phyloP scores from a whole-genome alignment of 2,329 filamentous ascomycete genomes.

The Verruconis gallopava region DNA sequence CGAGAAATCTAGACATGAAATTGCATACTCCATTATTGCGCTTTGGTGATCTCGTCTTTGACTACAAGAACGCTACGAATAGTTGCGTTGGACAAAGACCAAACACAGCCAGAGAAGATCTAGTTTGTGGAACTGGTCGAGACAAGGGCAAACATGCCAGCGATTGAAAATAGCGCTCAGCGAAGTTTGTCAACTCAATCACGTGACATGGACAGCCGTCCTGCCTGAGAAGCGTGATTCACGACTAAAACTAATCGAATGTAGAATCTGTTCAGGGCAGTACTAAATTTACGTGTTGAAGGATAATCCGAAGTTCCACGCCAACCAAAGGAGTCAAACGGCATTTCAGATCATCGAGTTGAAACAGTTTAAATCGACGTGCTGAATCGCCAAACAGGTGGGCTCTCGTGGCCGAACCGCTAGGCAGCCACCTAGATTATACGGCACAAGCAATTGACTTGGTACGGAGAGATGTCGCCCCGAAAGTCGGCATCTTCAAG shows the following conservation, averaged over 20 bases:
- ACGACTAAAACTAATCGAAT: not conserved
- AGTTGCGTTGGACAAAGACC: conserved; percentile 7
- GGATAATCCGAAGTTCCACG: too few relatives aligned
- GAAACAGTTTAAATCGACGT: too few relatives aligned
- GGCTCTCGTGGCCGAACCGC: too few relatives aligned
- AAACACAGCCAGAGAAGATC: conserved; percentile 4
- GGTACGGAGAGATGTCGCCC: too few relatives aligned
- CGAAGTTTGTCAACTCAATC: not conserved
- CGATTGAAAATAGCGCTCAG: not conserved
- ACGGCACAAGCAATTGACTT: too few relatives aligned
- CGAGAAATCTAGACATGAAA: not conserved
- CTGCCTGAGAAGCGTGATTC: not conserved
- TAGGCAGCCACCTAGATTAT: too few relatives aligned
- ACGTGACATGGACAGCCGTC: not conserved
- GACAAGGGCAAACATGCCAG: not conserved
- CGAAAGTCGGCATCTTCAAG: too few relatives aligned
- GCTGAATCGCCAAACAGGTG: too few relatives aligned
- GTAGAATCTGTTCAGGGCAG: too few relatives aligned
- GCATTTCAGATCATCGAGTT: too few relatives aligned
- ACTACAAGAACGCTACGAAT: conserved; percentile 4
- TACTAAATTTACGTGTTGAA: too few relatives aligned
- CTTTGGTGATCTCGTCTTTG: conserved; percentile 7
- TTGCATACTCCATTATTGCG: conserved; percentile 8
- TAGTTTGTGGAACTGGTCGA: not conserved
- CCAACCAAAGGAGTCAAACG: too few relatives aligned